A percentile compares a stretch with the other conserved stretches of the same genome.
phyloP scores from a whole-genome alignment of 2,329 filamentous ascomycete genomes.

The Fusarium drepaniforme region DNA sequence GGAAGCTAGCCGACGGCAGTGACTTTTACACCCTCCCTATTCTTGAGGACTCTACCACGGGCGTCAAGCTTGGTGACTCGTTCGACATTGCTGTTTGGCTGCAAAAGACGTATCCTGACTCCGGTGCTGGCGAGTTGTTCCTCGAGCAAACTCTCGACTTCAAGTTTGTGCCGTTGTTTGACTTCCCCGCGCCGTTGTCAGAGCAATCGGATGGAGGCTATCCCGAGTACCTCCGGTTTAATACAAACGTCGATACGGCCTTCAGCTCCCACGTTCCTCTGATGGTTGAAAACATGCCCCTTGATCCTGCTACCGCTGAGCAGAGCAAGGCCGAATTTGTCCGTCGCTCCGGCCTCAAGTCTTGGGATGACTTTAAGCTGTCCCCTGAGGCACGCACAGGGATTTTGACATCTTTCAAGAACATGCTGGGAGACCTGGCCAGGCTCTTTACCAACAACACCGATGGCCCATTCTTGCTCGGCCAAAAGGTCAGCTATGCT shows the following conservation, averaged over 20 bases:
- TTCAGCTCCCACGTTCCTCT: constrained; percentile 63
- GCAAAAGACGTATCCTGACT: constrained; percentile 61
- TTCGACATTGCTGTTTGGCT: constrained; percentile 75
- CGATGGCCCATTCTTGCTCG: constrained; percentile 63
- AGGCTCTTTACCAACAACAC: constrained; percentile 53
- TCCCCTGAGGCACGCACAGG: constrained; percentile 54
- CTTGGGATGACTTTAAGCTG: constrained; percentile 59
- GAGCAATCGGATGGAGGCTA: constrained; percentile 43
- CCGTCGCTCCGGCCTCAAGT: constrained; percentile 56
- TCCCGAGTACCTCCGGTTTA: constrained; percentile 62
- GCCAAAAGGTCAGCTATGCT: constrained; percentile 60
- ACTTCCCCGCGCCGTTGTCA: constrained; percentile 54
- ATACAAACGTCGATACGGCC: constrained; percentile 64
- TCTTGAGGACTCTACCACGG: constrained; percentile 59
- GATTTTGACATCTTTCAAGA: constrained; percentile 54
- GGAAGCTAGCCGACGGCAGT: constrained; percentile 67
- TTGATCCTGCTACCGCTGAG: constrained; percentile 63
- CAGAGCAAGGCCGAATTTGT: constrained; percentile 60
- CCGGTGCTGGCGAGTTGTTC: constrained; percentile 62
- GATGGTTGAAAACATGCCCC: constrained; percentile 56
- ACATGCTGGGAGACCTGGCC: constrained; percentile 56
- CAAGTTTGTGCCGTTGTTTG: constrained; percentile 34
- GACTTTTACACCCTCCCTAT: constrained; percentile 73
- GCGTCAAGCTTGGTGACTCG: constrained; percentile 66
- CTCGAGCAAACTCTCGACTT: constrained; percentile 58